A percentile compares a stretch with the other conserved stretches of the same genome.
phyloP scores from a whole-genome alignment of 2,329 filamentous ascomycete species.

The Cryphonectria naterciae region DNA sequence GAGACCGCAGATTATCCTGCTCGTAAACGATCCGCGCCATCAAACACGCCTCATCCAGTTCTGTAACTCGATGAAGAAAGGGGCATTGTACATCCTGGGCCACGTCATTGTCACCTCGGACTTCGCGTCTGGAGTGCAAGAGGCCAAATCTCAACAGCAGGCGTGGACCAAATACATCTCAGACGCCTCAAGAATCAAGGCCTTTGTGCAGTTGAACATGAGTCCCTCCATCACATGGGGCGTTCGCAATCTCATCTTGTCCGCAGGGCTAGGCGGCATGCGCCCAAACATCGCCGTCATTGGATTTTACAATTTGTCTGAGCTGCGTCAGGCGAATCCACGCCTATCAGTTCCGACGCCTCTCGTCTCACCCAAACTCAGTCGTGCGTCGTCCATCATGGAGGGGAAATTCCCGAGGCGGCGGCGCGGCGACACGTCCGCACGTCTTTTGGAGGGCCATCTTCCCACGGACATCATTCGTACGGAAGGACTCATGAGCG shows the following conservation, averaged over 20 bases:
- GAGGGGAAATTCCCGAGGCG: conserved; percentile 34
- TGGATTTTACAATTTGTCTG: conserved; percentile 80
- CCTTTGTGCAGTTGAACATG: conserved; percentile 85
- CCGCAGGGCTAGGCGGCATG: conserved; percentile 84
- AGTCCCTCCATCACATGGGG: conserved; percentile 85
- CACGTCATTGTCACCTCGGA: conserved; percentile 87
- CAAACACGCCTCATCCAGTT: conserved; percentile 87
- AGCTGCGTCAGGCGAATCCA: conserved; percentile 55
- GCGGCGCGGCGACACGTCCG: conserved; percentile 58
- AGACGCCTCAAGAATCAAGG: conserved; percentile 83
- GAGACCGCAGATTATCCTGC: conserved; percentile 83
- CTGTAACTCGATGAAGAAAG: conserved; percentile 90
- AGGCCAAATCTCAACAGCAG: conserved; percentile 78
- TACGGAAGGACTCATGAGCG: conserved; percentile 69
- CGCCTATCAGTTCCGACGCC: conserved; percentile 5
- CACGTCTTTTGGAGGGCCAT: conserved; percentile 58
- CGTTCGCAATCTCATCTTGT: conserved; percentile 78
- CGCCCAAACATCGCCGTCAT: conserved; percentile 84
- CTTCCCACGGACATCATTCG: conserved; percentile 73
- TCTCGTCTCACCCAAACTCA: not conserved
- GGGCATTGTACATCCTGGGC: conserved; percentile 80
- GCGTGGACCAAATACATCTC: conserved; percentile 84
- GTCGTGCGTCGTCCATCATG: not conserved
- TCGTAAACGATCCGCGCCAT: conserved; percentile 80
- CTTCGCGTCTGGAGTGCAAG: conserved; percentile 76